Conservation (phyloP, 2,329 filamentous ascomycete genomes). For the Trichoderma sp. region DNA sequence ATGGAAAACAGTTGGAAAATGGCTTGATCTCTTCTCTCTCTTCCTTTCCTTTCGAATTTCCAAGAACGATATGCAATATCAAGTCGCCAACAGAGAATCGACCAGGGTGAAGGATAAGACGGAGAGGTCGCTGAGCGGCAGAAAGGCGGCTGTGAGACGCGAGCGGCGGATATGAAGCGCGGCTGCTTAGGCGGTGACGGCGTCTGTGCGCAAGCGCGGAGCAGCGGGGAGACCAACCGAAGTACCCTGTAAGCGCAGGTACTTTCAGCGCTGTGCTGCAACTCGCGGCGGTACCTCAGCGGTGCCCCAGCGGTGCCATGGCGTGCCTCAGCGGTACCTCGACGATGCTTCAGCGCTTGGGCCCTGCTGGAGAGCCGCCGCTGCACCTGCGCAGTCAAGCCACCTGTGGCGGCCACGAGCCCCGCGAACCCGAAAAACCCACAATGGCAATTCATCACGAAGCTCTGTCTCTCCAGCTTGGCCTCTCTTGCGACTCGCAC, state of each 20-base stretch:
- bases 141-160: constrained; percentile 13
- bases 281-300: not conserved
- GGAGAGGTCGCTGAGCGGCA: not conserved
- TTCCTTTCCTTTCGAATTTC: not conserved
- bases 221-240: not conserved
- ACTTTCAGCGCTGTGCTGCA: not conserved
- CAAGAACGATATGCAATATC: not conserved
- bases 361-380: not conserved
- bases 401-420: constrained; percentile 15
- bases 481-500: not conserved
- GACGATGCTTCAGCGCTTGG: not conserved
- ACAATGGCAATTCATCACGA: constrained; percentile 9
- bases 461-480: not conserved
- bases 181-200: constrained; percentile 13
- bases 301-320: not conserved
- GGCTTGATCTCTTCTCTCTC: not conserved
- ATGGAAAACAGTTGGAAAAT: not conserved
- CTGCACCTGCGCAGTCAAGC: not conserved
- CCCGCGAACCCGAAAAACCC: constrained; percentile 18
- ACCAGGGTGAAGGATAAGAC: not conserved
- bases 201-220: not conserved
- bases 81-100: not conserved
- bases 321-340: not conserved
- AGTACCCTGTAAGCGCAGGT: constrained; percentile 7
- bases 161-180: constrained; percentile 9